Evolutionary conservation across 805 yeast species (phyloP).

Genomic region (Brettanomyces custersianus): DNA sequence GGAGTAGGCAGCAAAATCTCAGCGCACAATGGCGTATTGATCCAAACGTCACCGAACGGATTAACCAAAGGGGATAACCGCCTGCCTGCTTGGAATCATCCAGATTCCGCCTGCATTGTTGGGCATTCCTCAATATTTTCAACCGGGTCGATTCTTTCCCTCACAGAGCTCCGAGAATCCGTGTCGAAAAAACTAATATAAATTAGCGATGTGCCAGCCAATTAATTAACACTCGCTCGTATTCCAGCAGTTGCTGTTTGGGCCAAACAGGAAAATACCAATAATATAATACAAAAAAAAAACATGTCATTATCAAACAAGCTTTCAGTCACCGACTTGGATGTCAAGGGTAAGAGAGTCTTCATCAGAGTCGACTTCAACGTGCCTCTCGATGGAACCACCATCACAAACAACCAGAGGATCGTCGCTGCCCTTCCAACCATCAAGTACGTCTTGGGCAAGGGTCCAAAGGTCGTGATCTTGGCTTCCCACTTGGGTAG

Average conservation of each 20-base stretch:
- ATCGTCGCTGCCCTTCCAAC: slow-evolving; percentile 99
- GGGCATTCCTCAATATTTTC: no score
- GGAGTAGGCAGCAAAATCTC: no score
- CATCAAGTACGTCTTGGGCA: slow-evolving; percentile 86
- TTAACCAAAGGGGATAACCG: no score
- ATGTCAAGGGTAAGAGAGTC: slow-evolving; percentile 85
- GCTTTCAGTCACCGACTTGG: slow-evolving; percentile 86
- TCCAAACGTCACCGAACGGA: no score
- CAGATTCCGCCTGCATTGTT: no score
- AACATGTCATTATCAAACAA: slow-evolving; percentile 89
- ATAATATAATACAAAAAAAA: not conserved
- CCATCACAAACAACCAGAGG: slow-evolving; percentile 98
- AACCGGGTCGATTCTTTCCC: no score
- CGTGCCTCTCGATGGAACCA: slow-evolving; percentile 91
- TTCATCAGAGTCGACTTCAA: slow-evolving; percentile 97
- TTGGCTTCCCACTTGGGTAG: slow-evolving; percentile 98
- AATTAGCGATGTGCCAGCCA: no score
- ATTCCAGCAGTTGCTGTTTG: not conserved
- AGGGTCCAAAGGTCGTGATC: slow-evolving; percentile 83
- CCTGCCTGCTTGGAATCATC: no score
- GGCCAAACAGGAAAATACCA: not conserved
- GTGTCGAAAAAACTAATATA: no score
- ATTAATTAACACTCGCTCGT: not conserved
- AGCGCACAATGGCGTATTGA: no score
- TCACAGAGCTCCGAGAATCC: no score